Evolutionary conservation across 2,329 filamentous ascomycete species (phyloP).

Genomic region (Plectosphaerella cucumerina): DNA sequence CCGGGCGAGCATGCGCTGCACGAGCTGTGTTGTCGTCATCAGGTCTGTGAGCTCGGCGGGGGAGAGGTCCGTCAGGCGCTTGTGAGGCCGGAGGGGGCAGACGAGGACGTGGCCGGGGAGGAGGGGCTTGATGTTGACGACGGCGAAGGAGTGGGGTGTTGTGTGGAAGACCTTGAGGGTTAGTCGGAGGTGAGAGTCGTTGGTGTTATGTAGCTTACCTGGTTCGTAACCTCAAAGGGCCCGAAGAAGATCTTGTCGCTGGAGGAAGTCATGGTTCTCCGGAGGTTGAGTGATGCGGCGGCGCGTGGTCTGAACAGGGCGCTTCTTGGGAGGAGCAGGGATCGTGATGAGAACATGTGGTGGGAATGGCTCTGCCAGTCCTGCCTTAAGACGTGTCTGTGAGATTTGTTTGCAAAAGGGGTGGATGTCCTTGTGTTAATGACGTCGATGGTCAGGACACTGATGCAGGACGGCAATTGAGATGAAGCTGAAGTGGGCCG

Average conservation of each 20-base stretch:
- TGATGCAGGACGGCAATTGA: too few relatives aligned
- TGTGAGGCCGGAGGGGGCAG: constrained; percentile 66
- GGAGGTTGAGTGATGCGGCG: not conserved
- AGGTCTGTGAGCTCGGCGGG: constrained; percentile 72
- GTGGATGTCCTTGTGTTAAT: too few relatives aligned
- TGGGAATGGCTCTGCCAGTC: too few relatives aligned
- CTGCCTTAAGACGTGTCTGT: too few relatives aligned
- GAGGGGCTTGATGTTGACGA: constrained; percentile 94
- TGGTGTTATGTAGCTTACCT: constrained; percentile 44
- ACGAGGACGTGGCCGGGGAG: constrained; percentile 91
- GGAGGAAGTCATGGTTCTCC: constrained; percentile 18
- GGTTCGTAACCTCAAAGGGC: constrained; percentile 69
- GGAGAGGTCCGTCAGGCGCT: constrained; percentile 71
- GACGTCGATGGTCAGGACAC: too few relatives aligned
- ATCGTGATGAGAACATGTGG: not conserved
- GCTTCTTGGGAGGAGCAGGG: not conserved
- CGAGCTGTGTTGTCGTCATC: constrained; percentile 79
- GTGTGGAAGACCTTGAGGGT: constrained; percentile 73
- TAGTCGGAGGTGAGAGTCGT: not conserved
- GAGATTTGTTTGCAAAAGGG: too few relatives aligned
- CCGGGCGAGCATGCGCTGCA: constrained; percentile 69
- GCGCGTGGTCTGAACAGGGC: not conserved
- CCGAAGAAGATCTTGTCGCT: constrained; percentile 60
- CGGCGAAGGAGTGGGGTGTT: constrained; percentile 74
- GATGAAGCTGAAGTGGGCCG: too few relatives aligned